These are phyloP conservation scores for Acacia concinna DNA, from an alignment of 331 rosid genomes.

Conservation along the genomic window DNA sequence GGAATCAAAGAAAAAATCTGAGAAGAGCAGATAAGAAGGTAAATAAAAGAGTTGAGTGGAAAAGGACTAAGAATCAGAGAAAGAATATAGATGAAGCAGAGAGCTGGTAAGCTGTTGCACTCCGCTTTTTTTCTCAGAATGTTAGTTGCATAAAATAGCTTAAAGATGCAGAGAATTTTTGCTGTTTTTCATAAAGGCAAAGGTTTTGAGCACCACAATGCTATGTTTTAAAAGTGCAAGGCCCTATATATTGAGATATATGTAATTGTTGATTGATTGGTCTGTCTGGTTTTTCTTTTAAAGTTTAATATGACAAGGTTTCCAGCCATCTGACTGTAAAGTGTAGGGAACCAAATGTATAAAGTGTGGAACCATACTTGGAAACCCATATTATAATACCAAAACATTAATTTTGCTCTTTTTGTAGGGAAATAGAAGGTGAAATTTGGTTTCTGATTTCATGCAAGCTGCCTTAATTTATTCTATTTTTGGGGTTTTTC, in stretches of 20 bases:
- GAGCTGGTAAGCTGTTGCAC: neutral
- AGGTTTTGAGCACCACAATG: neutral
- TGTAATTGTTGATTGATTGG: neutral
- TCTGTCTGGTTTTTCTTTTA: neutral
- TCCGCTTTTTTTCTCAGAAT: neutral
- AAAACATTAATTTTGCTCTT: neutral
- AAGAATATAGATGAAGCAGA: neutral
- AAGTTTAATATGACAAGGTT: neutral
- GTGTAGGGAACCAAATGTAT: neutral
- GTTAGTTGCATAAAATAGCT: neutral
- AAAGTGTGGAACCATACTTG: neutral
- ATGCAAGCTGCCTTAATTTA: neutral
- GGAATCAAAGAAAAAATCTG: neutral
- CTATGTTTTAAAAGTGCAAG: neutral
- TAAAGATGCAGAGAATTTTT: neutral
- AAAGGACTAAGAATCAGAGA: neutral
- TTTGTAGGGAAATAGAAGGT: neutral
- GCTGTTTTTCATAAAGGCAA: neutral
- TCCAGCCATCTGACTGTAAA: neutral
- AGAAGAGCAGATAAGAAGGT: neutral
- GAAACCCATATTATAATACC: neutral
- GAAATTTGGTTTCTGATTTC: neutral
- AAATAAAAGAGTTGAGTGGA: neutral
- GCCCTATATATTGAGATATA: neutral
- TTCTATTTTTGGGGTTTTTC: neutral